phyloP scores from a whole-genome alignment of 805 yeast genomes.

The Saccharomyces kudriavzevii region DNA sequence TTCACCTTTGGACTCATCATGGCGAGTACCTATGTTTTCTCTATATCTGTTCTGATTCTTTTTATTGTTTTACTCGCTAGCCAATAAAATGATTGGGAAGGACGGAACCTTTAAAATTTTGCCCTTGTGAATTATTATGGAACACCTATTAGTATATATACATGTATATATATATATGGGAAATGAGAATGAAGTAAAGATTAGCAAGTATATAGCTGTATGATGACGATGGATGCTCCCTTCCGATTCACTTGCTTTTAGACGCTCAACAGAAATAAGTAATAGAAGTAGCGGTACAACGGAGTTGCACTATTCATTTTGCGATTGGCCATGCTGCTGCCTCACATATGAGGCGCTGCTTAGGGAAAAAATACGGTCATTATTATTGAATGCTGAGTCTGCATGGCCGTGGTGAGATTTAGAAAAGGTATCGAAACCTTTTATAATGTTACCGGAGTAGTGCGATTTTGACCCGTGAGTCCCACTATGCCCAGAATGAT shows the following conservation, averaged over 20 bases:
- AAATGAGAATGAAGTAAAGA: neutral
- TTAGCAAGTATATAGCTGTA: neutral
- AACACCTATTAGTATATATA: neutral
- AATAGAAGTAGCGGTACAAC: neutral
- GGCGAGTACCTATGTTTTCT: neutral
- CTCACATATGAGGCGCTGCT: conserved; percentile 65
- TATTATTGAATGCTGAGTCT: conserved; percentile 44
- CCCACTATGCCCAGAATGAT: neutral
- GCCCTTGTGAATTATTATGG: neutral
- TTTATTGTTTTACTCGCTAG: neutral
- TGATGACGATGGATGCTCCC: neutral
- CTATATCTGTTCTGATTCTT: neutral
- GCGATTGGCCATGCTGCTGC: conserved; percentile 31
- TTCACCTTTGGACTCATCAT: neutral
- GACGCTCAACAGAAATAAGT: neutral
- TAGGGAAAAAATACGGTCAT: conserved; percentile 73
- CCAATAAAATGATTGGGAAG: neutral
- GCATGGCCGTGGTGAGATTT: conserved; percentile 32
- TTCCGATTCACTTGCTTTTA: neutral
- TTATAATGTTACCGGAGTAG: conserved; percentile 59
- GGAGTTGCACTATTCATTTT: neutral
- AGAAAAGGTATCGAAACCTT: conserved; percentile 79
- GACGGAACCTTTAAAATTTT: neutral
- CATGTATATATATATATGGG: too few species aligned
- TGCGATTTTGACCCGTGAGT: neutral